Evolutionary conservation across 495 filamentous ascomycete species (phyloP), one percentile per base, ranked within the genome.

Genomic region (Podospora didyma): DNA sequence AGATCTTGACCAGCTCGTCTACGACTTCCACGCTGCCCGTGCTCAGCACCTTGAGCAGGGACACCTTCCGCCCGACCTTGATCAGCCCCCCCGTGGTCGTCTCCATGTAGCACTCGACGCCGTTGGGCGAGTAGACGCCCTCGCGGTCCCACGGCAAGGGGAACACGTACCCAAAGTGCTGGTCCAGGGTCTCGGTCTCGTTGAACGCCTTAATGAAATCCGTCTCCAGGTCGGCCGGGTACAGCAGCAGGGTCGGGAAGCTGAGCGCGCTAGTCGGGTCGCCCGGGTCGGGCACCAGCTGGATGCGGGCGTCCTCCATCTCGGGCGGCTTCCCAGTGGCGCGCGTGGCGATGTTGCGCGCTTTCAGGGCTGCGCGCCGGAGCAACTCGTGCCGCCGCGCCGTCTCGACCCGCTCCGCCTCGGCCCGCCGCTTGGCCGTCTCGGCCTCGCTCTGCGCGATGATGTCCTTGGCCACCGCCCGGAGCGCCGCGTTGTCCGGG

Each of bases 101-200:
- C 75, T 96, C 89, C 79, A 92, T 88, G 67, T 87, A 98, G 61
- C 88, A 92, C 62, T 96, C 92, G n/a, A 97, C 89, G 7, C 75
- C 69, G 0, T 73, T 71, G 0, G 75, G 61, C 9, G 70, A 77
- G 61, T 96, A 96, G 62, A 88, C 86, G 4, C 80, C 72, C 60
- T 79, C 74, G 16, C 66, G 61, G 65, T 98, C 94, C 94, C 92
- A 97, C n/a, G 90, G 88, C 61, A 79, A 63, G 34, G 84, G 83
- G 51, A 97, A 84, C 16, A 97, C 86, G 56, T 95, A 94, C 0
- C 77, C 76, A 46, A 98, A 73, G 63, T 96, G 89, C 53, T 89
- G 81, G 7, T 72, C 79, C 22, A 97, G 60, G 0, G 72, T 82
- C 52, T 86, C 82, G 47, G 77, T 82, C 75, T 97, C 93, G 7